Evolutionary conservation across 768 basidiomycete species (phyloP).

Genomic region (Ramaria rubella): DNA sequence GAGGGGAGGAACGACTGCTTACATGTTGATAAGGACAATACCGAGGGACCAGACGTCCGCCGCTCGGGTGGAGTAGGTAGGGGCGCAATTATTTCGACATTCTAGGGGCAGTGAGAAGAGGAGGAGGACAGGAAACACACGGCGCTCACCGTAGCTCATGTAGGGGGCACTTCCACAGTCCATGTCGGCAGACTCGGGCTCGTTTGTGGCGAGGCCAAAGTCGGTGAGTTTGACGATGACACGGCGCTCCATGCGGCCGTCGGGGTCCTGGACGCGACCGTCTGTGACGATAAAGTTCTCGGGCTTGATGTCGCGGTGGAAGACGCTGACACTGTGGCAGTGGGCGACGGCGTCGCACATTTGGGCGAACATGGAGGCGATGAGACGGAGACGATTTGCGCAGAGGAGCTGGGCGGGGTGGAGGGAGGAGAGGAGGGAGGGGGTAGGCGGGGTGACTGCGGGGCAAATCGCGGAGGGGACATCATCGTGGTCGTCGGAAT

Average conservation of each 20-base stretch:
- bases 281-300: slow-evolving; percentile 98
- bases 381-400: slow-evolving; percentile 80
- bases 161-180: slow-evolving; percentile 98
- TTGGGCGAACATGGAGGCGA: slow-evolving; percentile 95
- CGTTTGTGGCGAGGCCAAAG: slow-evolving; percentile 91
- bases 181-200: slow-evolving; percentile 87
- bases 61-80: slow-evolving; percentile 87
- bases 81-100: slow-evolving; percentile 95
- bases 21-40: slow-evolving; percentile 99
- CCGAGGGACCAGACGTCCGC: slow-evolving; percentile 99
- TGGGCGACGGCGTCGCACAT: slow-evolving; percentile 98
- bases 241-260: slow-evolving; percentile 64
- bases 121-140: slow-evolving; percentile 4
- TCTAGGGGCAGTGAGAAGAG: slow-evolving; percentile 35
- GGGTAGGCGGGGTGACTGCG: slow-evolving; percentile 84
- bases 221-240: slow-evolving; percentile 96
- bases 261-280: slow-evolving; percentile 49
- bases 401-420: slow-evolving; percentile 78
- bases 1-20: slow-evolving; percentile 22
- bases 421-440: slow-evolving; percentile 80
- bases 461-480: slow-evolving; percentile 25
- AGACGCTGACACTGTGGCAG: slow-evolving; percentile 86
- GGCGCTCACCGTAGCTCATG: slow-evolving; percentile 85
- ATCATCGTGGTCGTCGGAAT: slow-evolving; percentile 26
- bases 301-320: slow-evolving; percentile 97